Base-by-base conservation (phyloP, 2,329 filamentous ascomycete genomes). In the Diplodia mutila region DNA sequence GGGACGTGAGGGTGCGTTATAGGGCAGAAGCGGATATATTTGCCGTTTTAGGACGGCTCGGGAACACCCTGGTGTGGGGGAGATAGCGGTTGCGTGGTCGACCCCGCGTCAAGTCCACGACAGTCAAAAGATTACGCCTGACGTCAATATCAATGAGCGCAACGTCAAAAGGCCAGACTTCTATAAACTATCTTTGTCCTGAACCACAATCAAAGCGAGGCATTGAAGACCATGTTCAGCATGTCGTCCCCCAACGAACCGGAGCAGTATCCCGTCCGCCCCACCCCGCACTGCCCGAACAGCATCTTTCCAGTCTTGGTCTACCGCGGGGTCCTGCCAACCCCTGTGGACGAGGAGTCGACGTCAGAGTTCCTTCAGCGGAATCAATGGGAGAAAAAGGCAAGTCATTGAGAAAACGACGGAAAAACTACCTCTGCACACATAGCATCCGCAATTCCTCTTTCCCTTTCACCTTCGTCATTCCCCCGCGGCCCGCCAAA, bases 241-340 rank as follows among this genome's bases (percentile, higher is more conserved):
- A 46, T 46, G 42, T 46, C 42, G n/a, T 46, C 42, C 7, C 21
- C 42, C 42, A 46, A 9, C 32, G 67, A 63, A 32, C 68, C 68
- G 14, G 68, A 69, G 52, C 66, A 68, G 49, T 69, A 69, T 23
- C 54, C 53, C 49, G 53, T 69, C 0, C 39, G 23, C 8, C 51
- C 52, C 18, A 51, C 65, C 25, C 49, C 61, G 11, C n/a, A 68
- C 39, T 67, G 68, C 32, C 76, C 77, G 5, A 80, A 80, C 67
- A 78, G 72, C 34, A 67, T 70, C 14, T 69, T 79, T 11, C 77
- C 78, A 18, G 73, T 77, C n/a, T 72, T 80, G 2, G 70, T 80
- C 25, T 79, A 80, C 67, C 76, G 76, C 27, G 71, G 74, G 49
- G 74, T 74, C 27, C 71, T 79, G 5, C 75, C 76, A 8, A 27